Conservation (phyloP, 768 basidiomycete species). For the Boletus sp. region DNA sequence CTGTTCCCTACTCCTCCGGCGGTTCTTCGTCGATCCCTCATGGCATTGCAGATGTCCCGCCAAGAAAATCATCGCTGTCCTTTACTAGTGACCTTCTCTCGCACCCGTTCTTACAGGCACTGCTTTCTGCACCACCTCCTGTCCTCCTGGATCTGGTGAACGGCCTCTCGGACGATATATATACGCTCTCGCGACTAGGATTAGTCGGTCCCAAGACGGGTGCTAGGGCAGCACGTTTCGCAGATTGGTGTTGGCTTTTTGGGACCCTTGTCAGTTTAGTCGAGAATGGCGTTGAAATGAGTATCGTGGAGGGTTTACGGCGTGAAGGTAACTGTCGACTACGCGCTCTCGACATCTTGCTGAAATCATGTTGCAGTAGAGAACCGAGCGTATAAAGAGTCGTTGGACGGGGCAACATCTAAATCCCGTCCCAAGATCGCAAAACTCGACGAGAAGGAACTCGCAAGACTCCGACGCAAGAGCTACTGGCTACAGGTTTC, state of each 20-base stretch:
- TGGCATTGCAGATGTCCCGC: conserved; percentile 12
- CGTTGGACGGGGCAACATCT: conserved; percentile 65
- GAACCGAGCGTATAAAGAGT: conserved; percentile 69
- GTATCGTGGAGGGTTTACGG: conserved; percentile 62
- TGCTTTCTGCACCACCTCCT: conserved; percentile 80
- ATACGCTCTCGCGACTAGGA: conserved; percentile 71
- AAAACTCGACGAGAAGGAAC: conserved; percentile 69
- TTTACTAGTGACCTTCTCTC: conserved; percentile 28
- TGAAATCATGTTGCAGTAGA: conserved; percentile 49
- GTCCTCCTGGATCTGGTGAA: conserved; percentile 77
- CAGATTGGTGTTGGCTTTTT: conserved; percentile 87
- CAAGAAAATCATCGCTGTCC: conserved; percentile 3
- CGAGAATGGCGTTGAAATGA: conserved; percentile 78
- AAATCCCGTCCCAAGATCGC: conserved; percentile 61
- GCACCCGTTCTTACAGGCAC: conserved; percentile 67
- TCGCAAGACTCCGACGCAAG: conserved; percentile 63
- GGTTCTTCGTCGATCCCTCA: conserved; percentile 27
- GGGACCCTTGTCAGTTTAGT: conserved; percentile 78
- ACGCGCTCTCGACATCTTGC: not conserved
- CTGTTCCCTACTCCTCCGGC: conserved; percentile 54
- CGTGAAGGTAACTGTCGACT: conserved; percentile 49
- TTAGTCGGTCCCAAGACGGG: conserved; percentile 64
- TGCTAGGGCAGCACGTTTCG: conserved; percentile 66
- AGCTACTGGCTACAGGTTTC: conserved; percentile 75
- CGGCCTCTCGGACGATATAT: conserved; percentile 74